A percentile compares a stretch with the other conserved stretches of the same genome.
Conservation (phyloP, 352 stramenopile genomes). For the Globisporangium iwayamae region DNA sequence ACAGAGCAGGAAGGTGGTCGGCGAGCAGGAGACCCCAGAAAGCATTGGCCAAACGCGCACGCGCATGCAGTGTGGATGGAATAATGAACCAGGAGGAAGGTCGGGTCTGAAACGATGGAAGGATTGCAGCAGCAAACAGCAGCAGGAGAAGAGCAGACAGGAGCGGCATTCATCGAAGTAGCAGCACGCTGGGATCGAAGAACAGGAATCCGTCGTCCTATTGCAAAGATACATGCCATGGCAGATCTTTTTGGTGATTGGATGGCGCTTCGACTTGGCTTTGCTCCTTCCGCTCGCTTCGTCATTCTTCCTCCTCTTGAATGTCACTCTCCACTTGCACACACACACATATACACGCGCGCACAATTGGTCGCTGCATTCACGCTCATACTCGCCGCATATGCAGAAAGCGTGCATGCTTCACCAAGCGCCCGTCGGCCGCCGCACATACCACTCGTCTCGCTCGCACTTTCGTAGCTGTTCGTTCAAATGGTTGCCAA, state of each 20-base stretch:
- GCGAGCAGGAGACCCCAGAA: not conserved
- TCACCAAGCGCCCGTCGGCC: not conserved
- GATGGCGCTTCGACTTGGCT: not conserved
- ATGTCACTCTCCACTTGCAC: not conserved
- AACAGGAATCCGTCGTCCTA: not conserved
- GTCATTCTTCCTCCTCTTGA: not conserved
- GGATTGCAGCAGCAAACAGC: not conserved
- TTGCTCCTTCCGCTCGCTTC: not conserved
- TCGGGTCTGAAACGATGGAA: slow-evolving; percentile 2
- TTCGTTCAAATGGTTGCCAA: slow-evolving; percentile 5
- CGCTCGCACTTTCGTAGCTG: not conserved
- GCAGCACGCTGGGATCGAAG: not conserved
- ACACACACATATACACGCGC: not conserved
- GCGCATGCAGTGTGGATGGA: not conserved
- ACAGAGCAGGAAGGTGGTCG: slow-evolving; percentile 1
- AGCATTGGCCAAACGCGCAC: not conserved
- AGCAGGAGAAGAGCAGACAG: not conserved
- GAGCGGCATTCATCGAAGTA: not conserved
- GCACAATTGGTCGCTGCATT: not conserved
- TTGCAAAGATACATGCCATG: not conserved
- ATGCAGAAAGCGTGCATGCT: not conserved
- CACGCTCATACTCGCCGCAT: not conserved
- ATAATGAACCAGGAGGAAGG: slow-evolving; percentile 8
- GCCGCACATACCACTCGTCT: slow-evolving; percentile 2
- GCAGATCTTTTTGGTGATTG: slow-evolving; percentile 1